These are phyloP conservation scores for Fusarium neocosmosporiellum DNA, from an alignment of 2,329 filamentous ascomycete species.

Conservation along the genomic window DNA sequence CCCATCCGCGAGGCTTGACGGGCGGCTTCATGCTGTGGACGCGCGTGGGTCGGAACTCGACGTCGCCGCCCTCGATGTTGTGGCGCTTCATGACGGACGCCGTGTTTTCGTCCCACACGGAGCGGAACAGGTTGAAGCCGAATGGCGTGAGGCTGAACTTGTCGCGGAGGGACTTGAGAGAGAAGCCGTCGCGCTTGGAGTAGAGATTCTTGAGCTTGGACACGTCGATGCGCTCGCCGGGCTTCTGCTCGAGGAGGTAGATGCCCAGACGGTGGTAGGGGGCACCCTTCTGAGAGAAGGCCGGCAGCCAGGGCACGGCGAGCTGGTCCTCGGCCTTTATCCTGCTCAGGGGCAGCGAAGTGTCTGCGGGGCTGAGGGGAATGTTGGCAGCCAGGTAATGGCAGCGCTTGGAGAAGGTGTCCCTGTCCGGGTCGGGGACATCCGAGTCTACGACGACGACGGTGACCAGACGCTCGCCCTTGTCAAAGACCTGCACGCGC, in stretches of 20 bases:
- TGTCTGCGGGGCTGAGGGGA: conserved; percentile 62
- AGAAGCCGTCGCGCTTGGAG: conserved; percentile 73
- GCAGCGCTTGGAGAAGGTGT: conserved; percentile 83
- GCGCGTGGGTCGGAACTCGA: conserved; percentile 87
- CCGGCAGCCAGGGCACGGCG: conserved; percentile 83
- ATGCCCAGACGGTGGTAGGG: conserved; percentile 91
- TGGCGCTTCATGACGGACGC: conserved; percentile 87
- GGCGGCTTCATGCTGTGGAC: conserved; percentile 74
- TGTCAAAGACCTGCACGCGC: conserved; percentile 86
- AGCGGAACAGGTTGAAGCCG: conserved; percentile 89
- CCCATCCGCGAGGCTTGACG: conserved; percentile 72
- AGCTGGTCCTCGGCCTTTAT: conserved; percentile 73
- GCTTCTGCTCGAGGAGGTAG: conserved; percentile 83
- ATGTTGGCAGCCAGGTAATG: conserved; percentile 85
- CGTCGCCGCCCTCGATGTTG: conserved; percentile 77
- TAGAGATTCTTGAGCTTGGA: conserved; percentile 66
- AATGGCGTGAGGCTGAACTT: conserved; percentile 77
- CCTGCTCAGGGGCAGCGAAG: conserved; percentile 72
- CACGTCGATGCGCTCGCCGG: conserved; percentile 68
- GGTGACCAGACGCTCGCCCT: conserved; percentile 83
- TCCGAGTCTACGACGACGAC: conserved; percentile 91
- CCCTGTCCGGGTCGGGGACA: conserved; percentile 80
- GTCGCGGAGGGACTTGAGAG: conserved; percentile 78
- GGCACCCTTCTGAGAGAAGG: conserved; percentile 88
- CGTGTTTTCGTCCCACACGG: conserved; percentile 89